Conservation (phyloP, 768 basidiomycete genomes). For the Lactifluus echinatus region DNA sequence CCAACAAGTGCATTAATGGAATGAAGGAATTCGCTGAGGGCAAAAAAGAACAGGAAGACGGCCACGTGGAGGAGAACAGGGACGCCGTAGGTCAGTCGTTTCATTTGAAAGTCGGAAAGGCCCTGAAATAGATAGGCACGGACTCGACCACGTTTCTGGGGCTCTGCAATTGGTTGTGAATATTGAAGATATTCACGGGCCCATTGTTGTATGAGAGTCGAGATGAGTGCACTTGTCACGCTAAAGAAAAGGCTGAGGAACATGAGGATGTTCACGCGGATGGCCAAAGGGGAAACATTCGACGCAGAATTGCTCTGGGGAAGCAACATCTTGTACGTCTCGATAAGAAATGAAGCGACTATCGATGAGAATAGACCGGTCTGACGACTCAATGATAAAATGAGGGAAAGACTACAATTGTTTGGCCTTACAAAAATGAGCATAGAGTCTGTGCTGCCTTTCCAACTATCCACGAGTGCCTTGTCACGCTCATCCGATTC, state of each 20-base stretch:
- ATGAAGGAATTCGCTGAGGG: neutral
- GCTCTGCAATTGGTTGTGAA: neutral
- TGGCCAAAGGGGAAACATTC: neutral
- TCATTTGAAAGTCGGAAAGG: neutral
- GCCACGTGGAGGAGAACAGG: conserved; percentile 4
- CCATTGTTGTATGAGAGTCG: conserved; percentile 14
- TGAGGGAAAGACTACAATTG: neutral
- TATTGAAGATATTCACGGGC: conserved; percentile 1
- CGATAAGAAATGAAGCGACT: conserved; percentile 13
- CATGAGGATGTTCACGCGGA: conserved; percentile 11
- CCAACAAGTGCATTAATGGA: neutral
- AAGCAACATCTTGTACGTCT: conserved; percentile 12
- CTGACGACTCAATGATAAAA: neutral
- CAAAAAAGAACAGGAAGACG: conserved; percentile 11
- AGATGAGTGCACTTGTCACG: conserved; percentile 5
- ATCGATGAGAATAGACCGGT: conserved; percentile 11
- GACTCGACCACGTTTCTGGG: neutral
- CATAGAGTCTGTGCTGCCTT: conserved; percentile 11
- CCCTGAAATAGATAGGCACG: conserved; percentile 1
- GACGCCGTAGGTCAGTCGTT: neutral
- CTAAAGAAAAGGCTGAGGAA: conserved; percentile 13
- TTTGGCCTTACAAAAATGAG: conserved; percentile 12
- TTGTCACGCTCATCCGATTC: conserved; percentile 16
- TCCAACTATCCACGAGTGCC: conserved; percentile 10
- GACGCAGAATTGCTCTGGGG: neutral